Evolutionary conservation across 768 basidiomycete species (phyloP).

Genomic region (Suillus subalutaceus): DNA sequence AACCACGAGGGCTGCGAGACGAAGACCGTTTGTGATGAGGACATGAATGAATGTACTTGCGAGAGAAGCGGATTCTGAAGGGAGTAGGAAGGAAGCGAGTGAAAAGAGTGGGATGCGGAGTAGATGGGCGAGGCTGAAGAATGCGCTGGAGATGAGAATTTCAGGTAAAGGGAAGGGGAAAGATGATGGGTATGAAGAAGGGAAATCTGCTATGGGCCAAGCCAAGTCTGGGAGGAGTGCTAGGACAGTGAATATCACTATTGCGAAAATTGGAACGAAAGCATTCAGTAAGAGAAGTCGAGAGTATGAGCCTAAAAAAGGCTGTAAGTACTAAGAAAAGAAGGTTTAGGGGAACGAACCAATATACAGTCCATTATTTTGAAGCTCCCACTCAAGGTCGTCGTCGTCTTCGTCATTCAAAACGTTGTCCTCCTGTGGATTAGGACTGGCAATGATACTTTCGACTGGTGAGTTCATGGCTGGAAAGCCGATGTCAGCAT

Average conservation of each 20-base stretch:
- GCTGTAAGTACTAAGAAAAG: background rate
- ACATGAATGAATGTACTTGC: slow-evolving; percentile 49
- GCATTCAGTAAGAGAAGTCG: slow-evolving; percentile 58
- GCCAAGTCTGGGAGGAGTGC: slow-evolving; percentile 51
- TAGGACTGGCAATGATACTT: slow-evolving; percentile 36
- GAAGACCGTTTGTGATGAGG: slow-evolving; percentile 53
- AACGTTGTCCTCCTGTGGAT: slow-evolving; percentile 39
- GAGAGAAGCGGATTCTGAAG: slow-evolving; percentile 33
- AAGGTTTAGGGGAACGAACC: slow-evolving; percentile 36
- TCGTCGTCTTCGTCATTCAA: slow-evolving; percentile 43
- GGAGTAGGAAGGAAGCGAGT: slow-evolving; percentile 36
- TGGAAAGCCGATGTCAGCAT: slow-evolving; percentile 27
- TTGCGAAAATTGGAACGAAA: slow-evolving; percentile 57
- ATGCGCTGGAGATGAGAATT: slow-evolving; percentile 57
- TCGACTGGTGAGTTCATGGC: slow-evolving; percentile 34
- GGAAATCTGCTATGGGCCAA: slow-evolving; percentile 43
- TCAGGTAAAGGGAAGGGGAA: slow-evolving; percentile 71
- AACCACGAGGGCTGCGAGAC: slow-evolving; percentile 55
- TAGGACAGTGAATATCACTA: slow-evolving; percentile 52
- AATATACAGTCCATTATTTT: slow-evolving; percentile 50
- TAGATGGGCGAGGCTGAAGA: slow-evolving; percentile 45
- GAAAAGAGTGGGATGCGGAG: slow-evolving; percentile 35
- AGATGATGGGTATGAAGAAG: slow-evolving; percentile 47
- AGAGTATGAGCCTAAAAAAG: slow-evolving; percentile 59
- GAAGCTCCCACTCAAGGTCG: slow-evolving; percentile 45